Conservation (phyloP, 352 stramenopile genomes). For the Pythium plurisporium region DNA sequence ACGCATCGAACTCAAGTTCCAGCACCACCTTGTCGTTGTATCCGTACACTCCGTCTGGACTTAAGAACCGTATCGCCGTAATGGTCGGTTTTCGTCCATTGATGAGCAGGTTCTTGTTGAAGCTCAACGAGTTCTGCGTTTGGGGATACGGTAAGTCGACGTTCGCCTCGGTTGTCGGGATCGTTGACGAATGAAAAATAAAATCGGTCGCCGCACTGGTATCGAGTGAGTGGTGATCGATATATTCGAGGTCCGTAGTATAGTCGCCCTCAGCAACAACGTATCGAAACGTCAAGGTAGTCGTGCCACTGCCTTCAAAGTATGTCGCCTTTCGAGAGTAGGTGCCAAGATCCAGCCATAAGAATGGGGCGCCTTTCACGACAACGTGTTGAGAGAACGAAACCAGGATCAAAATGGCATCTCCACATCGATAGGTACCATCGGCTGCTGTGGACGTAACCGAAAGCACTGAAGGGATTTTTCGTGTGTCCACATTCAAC, state of each 20-base stretch:
- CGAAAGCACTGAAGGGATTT: conserved; percentile 40
- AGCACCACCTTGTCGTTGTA: conserved; percentile 55
- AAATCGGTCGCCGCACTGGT: conserved; percentile 35
- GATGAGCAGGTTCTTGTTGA: conserved; percentile 62
- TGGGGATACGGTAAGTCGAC: conserved; percentile 62
- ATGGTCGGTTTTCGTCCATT: conserved; percentile 68
- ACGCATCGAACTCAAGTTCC: conserved; percentile 64
- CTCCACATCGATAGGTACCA: conserved; percentile 59
- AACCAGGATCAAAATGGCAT: conserved; percentile 55
- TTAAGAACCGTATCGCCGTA: conserved; percentile 43
- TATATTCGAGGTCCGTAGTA: conserved; percentile 70
- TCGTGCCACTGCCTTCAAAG: conserved; percentile 45
- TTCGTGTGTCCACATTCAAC: conserved; percentile 60
- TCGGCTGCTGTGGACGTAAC: conserved; percentile 47
- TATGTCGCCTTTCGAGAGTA: conserved; percentile 51
- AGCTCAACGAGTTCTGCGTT: conserved; percentile 61
- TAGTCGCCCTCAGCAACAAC: conserved; percentile 68
- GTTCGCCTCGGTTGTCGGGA: conserved; percentile 62
- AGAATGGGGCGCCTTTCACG: conserved; percentile 50
- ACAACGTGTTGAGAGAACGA: conserved; percentile 68
- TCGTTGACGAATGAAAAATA: conserved; percentile 61
- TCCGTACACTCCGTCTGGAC: conserved; percentile 54
- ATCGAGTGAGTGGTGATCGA: conserved; percentile 80
- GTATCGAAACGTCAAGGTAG: conserved; percentile 56
- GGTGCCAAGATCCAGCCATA: conserved; percentile 66